Conservation (phyloP, 1,284 basidiomycete species). For the Apiotrichum siamense region DNA sequence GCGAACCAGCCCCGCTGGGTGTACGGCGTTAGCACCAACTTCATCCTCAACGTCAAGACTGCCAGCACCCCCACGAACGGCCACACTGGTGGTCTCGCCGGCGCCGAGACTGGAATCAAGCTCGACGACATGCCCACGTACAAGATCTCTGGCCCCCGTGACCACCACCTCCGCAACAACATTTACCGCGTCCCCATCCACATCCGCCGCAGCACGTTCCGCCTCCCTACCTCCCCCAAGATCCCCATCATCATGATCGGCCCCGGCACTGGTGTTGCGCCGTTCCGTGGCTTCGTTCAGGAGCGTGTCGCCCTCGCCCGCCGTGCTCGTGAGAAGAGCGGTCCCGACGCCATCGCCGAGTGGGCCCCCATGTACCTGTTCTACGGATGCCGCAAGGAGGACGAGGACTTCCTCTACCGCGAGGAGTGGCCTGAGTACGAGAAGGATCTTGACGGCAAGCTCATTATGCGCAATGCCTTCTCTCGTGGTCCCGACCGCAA, state of each 20-base stretch:
- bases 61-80: conserved; percentile 54
- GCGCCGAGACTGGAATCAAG: conserved; percentile 9
- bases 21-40: conserved; percentile 84
- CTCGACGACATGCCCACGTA: conserved; percentile 58
- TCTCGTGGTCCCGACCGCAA: conserved; percentile 73
- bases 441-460: conserved; percentile 82
- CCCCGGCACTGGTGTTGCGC: conserved; percentile 94
- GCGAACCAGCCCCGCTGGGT: conserved; percentile 53
- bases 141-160: conserved; percentile 80
- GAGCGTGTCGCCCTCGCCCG: conserved; percentile 92
- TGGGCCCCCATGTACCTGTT: conserved; percentile 94
- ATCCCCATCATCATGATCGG: conserved; percentile 98
- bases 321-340: conserved; percentile 88
- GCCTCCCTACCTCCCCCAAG: conserved; percentile 93
- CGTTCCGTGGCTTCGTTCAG: conserved; percentile 97
- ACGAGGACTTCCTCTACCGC: conserved; percentile 86
- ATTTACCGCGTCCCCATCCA: conserved; percentile 86
- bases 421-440: conserved; percentile 90
- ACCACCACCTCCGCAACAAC: conserved; percentile 61
- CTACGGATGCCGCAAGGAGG: conserved; percentile 85
- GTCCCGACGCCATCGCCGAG: conserved; percentile 76
- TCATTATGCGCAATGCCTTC: conserved; percentile 80
- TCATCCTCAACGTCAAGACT: conserved; percentile 82
- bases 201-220: conserved; percentile 91
- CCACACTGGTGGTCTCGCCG: conserved; percentile 13